Evolutionary conservation across 176 grass and related monocot species (phyloP).

Genomic region (Eragrostis curvula): DNA sequence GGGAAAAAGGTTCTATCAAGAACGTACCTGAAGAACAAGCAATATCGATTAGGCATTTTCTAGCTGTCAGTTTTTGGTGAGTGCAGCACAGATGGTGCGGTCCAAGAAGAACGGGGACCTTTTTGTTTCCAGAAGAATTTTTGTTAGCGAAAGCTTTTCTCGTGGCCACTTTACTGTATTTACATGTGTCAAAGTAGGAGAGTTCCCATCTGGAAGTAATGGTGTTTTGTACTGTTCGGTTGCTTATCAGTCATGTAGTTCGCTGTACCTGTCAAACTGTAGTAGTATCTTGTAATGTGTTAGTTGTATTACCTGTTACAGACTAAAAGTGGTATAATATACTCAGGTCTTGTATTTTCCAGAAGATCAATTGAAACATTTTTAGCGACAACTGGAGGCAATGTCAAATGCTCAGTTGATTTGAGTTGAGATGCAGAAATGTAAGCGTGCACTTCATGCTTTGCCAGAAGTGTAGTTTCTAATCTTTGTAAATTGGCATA

Average conservation of each 20-base stretch:
- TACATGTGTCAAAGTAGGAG: conserved; percentile 19
- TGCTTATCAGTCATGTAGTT: conserved; percentile 24
- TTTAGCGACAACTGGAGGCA: no score
- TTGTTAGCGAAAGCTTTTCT: conserved; percentile 1
- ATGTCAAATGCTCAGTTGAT: no score
- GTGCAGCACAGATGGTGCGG: neutral
- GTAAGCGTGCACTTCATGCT: no score
- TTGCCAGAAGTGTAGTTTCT: no score
- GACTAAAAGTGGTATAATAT: neutral
- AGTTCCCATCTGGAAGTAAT: conserved; percentile 12
- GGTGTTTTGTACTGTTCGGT: conserved; percentile 1
- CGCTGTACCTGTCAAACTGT: conserved; percentile 35
- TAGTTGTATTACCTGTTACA: conserved; percentile 34
- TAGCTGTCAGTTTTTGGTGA: conserved; percentile 14
- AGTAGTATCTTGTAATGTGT: conserved; percentile 41
- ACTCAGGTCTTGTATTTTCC: neutral
- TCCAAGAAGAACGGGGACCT: neutral
- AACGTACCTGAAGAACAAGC: conserved; percentile 69
- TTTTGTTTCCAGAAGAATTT: conserved; percentile 28
- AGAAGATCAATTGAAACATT: neutral
- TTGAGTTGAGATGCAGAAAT: no score
- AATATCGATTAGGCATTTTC: conserved; percentile 30
- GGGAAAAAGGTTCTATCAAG: conserved; percentile 71
- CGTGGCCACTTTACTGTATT: conserved; percentile 29
- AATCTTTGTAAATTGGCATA: no score